Conservation (phyloP, 768 basidiomycete species). For the Tylopilus cervinicoccineus region DNA sequence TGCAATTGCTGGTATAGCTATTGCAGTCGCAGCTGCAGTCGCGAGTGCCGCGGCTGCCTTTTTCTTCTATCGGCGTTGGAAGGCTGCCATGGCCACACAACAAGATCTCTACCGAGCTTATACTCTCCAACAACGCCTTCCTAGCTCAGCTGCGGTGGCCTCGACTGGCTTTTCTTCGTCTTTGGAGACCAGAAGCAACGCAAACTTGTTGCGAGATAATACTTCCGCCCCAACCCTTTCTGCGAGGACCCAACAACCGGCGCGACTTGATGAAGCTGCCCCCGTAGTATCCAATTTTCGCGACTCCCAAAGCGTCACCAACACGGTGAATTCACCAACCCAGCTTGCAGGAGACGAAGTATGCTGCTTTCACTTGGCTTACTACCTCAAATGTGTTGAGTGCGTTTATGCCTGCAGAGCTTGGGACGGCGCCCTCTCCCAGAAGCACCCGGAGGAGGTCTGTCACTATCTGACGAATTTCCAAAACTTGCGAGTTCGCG, state of each 20-base stretch:
- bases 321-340: not conserved
- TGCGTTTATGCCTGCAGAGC: not conserved
- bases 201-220: constrained; percentile 9
- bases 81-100: constrained; percentile 15
- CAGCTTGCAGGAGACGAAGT: constrained; percentile 19
- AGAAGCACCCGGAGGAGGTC: constrained; percentile 16
- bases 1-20: constrained; percentile 20
- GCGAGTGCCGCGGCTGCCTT: constrained; percentile 11
- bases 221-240: not conserved
- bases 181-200: constrained; percentile 14
- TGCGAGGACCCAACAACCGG: constrained; percentile 7
- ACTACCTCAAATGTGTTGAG: not conserved
- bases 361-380: not conserved
- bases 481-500: constrained; percentile 8
- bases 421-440: constrained; percentile 21
- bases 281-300: not conserved
- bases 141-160: not conserved
- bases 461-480: constrained; percentile 12
- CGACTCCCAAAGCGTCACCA: constrained; percentile 11
- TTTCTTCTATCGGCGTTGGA: constrained; percentile 30
- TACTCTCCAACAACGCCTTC: constrained; percentile 8
- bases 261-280: not conserved
- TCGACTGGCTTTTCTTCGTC: constrained; percentile 21
- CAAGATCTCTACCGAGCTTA: constrained; percentile 10
- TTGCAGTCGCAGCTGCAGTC: constrained; percentile 14